Percentiles rank a stretch among this genome's conserved stretches.
These are phyloP conservation scores for Lentinus brumalis DNA, from an alignment of 768 basidiomycete genomes.

Conservation along the genomic window DNA sequence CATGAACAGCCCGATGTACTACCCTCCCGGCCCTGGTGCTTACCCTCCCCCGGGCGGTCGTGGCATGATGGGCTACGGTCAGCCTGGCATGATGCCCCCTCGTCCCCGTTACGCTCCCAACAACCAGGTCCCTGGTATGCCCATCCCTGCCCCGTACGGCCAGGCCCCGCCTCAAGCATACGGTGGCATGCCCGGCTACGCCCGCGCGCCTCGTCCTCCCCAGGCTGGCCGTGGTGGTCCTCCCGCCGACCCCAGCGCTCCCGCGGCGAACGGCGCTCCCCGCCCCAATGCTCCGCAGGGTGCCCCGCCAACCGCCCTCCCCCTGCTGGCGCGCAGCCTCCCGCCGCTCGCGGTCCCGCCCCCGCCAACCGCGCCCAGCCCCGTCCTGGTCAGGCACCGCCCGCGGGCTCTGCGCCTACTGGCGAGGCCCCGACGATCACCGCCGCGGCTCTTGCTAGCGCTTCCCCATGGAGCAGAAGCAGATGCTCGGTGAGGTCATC, in stretches of 20 bases:
- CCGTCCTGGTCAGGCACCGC: constrained; percentile 29
- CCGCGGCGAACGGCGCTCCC: constrained; percentile 49
- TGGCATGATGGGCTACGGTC: constrained; percentile 77
- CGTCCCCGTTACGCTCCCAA: constrained; percentile 82
- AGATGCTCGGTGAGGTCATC: constrained; percentile 96
- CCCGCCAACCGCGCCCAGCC: constrained; percentile 35
- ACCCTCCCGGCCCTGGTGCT: constrained; percentile 72
- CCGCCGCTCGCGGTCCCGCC: constrained; percentile 42
- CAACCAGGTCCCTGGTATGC: constrained; percentile 75
- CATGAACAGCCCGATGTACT: constrained; percentile 87
- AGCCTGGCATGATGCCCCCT: constrained; percentile 86
- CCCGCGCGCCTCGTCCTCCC: constrained; percentile 62
- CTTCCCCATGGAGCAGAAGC: constrained; percentile 89
- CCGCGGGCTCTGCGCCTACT: constrained; percentile 48
- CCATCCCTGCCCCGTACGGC: constrained; percentile 70
- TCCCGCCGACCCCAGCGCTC: constrained; percentile 65
- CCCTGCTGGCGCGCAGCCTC: constrained; percentile 49
- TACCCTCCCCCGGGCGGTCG: constrained; percentile 82
- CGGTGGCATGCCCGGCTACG: constrained; percentile 67
- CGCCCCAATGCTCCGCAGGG: constrained; percentile 60
- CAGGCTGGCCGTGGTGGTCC: constrained; percentile 75
- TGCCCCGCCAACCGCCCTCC: constrained; percentile 49
- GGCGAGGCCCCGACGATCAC: constrained; percentile 59
- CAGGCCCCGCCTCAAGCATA: constrained; percentile 76
- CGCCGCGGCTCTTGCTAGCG: constrained; percentile 59